phyloP scores from a whole-genome alignment of 768 basidiomycete species.

The Leucosporidium scottii region DNA sequence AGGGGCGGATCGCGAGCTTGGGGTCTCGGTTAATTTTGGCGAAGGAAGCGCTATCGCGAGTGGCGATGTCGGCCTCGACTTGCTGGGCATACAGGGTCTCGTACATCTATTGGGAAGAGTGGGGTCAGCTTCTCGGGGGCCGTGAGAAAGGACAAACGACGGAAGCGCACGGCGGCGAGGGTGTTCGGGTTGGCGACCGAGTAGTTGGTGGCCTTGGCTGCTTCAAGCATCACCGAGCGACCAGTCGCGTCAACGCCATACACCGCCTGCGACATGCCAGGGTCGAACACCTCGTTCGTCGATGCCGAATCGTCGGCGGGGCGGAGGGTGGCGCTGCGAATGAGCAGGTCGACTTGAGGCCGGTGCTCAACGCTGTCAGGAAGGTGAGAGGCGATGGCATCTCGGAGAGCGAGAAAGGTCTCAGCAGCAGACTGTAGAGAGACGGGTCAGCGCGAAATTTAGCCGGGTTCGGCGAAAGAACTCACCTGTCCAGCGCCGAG shows the following conservation, averaged over 20 bases:
- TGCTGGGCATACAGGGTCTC: constrained; percentile 52
- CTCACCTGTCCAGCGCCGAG: constrained; percentile 21
- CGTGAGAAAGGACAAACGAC: constrained; percentile 33
- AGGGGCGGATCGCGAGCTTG: constrained; percentile 43
- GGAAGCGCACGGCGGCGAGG: constrained; percentile 34
- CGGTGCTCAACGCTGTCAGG: constrained; percentile 19
- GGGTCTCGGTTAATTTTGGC: constrained; percentile 43
- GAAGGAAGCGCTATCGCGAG: constrained; percentile 37
- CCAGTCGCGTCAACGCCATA: constrained; percentile 44
- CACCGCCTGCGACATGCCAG: constrained; percentile 46
- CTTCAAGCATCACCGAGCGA: constrained; percentile 44
- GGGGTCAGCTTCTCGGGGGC: too few species aligned
- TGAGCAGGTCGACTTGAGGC: constrained; percentile 52
- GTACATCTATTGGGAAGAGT: too few species aligned
- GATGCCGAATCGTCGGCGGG: constrained; percentile 54
- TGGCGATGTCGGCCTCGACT: constrained; percentile 47
- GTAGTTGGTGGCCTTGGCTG: constrained; percentile 53
- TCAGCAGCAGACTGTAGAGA: constrained; percentile 20
- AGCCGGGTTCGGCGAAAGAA: too few species aligned
- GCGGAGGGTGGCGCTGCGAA: constrained; percentile 51
- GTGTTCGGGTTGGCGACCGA: constrained; percentile 52
- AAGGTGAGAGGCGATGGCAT: constrained; percentile 7
- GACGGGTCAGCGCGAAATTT: too few species aligned
- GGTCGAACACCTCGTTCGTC: constrained; percentile 54
- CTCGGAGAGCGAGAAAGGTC: constrained; percentile 26